Conservation (phyloP, 495 filamentous ascomycete species). For the Xylaria cubensis region DNA sequence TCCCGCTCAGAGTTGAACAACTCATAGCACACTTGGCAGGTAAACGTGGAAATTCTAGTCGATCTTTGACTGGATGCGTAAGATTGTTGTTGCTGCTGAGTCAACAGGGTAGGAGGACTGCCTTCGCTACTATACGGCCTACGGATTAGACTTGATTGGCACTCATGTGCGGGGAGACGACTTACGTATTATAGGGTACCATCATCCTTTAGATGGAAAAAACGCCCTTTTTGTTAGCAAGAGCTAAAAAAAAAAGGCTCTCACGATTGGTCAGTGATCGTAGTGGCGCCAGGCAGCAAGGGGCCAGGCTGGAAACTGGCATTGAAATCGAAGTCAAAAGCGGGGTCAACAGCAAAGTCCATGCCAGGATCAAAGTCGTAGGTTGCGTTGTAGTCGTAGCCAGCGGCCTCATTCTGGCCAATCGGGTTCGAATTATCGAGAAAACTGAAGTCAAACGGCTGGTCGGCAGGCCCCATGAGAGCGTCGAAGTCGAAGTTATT, state of each 20-base stretch:
- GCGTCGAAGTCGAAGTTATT: constrained; percentile 80
- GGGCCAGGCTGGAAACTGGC: constrained; percentile 62
- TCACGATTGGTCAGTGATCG: constrained; percentile 31
- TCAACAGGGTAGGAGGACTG: background rate
- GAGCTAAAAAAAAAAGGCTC: constrained; percentile 42
- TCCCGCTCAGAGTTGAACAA: background rate
- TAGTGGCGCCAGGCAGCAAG: constrained; percentile 42
- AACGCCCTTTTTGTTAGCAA: constrained; percentile 47
- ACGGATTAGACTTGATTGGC: background rate
- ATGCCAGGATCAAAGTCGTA: constrained; percentile 10
- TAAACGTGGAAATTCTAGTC: no score
- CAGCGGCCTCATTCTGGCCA: constrained; percentile 27
- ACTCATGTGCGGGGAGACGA: background rate
- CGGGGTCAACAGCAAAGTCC: constrained; percentile 18
- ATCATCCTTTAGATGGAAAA: no score
- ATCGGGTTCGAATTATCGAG: constrained; percentile 46
- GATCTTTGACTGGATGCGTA: background rate
- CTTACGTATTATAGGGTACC: constrained; percentile 2
- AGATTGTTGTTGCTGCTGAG: background rate
- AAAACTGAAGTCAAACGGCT: constrained; percentile 66
- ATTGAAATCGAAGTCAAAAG: constrained; percentile 58
- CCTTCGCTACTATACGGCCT: background rate
- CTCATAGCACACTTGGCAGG: background rate
- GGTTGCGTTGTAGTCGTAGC: constrained; percentile 7
- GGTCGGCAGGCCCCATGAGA: constrained; percentile 77